A percentile compares a stretch with the other conserved stretches of the same genome.
Conservation (phyloP, 176 grass and related monocot species). For the Rhynchospora tenuis region DNA sequence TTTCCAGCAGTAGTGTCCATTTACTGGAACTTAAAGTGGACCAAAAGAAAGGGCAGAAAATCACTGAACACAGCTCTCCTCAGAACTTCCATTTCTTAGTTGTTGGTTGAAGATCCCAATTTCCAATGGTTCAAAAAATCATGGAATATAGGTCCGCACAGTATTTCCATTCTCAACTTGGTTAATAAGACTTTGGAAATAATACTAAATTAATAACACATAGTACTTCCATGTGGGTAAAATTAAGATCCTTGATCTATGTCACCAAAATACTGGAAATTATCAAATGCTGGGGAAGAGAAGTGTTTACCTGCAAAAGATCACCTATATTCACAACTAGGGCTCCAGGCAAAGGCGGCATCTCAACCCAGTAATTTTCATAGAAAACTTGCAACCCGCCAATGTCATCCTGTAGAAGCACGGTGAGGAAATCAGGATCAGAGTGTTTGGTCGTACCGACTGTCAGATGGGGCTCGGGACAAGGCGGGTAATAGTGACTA, state of each 20-base stretch:
- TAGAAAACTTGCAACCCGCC: slow-evolving; percentile 41
- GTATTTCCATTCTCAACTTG: too few relatives aligned
- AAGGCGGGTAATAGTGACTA: slow-evolving; percentile 49
- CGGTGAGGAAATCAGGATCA: slow-evolving; percentile 37
- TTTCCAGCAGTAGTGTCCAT: not conserved
- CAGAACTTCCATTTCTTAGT: too few relatives aligned
- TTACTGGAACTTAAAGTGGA: not conserved
- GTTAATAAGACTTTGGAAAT: not conserved
- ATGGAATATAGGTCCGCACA: not conserved
- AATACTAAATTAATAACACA: not conserved
- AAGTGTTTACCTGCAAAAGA: slow-evolving; percentile 30
- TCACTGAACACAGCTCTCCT: not conserved
- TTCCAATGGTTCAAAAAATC: not conserved
- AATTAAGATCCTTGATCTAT: not conserved
- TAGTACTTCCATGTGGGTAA: not conserved
- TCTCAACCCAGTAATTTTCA: slow-evolving; percentile 28
- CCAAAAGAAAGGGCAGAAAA: not conserved
- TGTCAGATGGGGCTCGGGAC: slow-evolving; percentile 42
- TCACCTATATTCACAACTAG: slow-evolving; percentile 51
- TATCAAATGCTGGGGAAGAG: not conserved
- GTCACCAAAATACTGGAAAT: not conserved
- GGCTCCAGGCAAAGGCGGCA: slow-evolving; percentile 33
- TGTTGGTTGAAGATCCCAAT: too few relatives aligned
- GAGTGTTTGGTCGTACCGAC: slow-evolving; percentile 30
- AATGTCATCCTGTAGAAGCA: slow-evolving; percentile 45